A percentile compares a stretch with the other conserved stretches of the same genome.
Conservation (phyloP, 306 rosid genomes). For the Cicer arietinum region DNA sequence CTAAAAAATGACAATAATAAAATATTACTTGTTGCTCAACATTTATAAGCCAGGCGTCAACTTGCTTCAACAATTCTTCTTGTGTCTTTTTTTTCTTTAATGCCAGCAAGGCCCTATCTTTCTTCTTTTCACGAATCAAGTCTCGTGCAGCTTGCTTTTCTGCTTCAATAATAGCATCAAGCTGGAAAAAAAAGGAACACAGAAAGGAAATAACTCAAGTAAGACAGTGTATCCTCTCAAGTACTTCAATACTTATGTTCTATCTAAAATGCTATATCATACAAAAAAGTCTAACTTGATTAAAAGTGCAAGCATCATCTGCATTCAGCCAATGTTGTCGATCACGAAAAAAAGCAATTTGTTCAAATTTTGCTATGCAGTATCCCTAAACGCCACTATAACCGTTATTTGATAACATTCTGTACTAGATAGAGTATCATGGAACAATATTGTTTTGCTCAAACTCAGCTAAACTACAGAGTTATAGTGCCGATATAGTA, state of each 20-base stretch:
- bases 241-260: constrained; percentile 17
- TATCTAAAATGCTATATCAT: constrained; percentile 8
- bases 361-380: too few species aligned
- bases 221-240: constrained; percentile 15
- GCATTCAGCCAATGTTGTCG: background rate
- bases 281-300: background rate
- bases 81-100: constrained; percentile 89
- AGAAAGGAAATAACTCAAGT: constrained; percentile 16
- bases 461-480: too few species aligned
- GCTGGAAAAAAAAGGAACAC: constrained; percentile 54
- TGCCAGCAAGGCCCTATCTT: constrained; percentile 89
- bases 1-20: constrained; percentile 15
- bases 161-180: constrained; percentile 93
- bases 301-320: constrained; percentile 9
- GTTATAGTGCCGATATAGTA: too few species aligned
- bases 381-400: too few species aligned
- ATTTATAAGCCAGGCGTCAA: constrained; percentile 90
- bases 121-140: constrained; percentile 87
- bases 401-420: too few species aligned
- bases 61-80: constrained; percentile 96
- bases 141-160: constrained; percentile 94
- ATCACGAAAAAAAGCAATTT: too few species aligned
- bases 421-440: too few species aligned
- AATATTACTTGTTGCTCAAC: constrained; percentile 90
- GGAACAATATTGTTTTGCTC: too few species aligned